Conservation (phyloP, 2,329 filamentous ascomycete species). For the Sarocladium brachiariae region DNA sequence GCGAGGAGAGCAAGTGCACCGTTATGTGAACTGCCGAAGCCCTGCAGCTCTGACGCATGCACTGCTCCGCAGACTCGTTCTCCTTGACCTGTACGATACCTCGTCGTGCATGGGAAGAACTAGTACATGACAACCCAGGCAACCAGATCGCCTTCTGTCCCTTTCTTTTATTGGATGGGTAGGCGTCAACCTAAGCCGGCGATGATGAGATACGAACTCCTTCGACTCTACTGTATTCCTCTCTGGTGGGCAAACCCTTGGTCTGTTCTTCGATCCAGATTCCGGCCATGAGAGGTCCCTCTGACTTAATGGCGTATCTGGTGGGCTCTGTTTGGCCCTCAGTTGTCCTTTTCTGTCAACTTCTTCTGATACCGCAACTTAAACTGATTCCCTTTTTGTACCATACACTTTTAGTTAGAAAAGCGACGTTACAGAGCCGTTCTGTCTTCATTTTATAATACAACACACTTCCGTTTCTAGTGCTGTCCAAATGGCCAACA, state of each 20-base stretch:
- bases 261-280: background rate
- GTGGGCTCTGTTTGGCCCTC: background rate
- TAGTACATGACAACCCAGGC: too few relatives aligned
- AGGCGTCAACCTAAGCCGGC: background rate
- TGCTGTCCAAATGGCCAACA: too few relatives aligned
- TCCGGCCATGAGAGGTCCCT: background rate
- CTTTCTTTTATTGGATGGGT: too few relatives aligned
- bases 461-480: too few relatives aligned
- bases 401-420: constrained; percentile 6
- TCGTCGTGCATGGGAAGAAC: background rate
- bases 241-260: background rate
- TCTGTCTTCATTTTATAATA: background rate
- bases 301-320: background rate
- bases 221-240: background rate
- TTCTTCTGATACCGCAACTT: background rate
- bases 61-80: background rate
- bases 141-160: too few relatives aligned
- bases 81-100: background rate
- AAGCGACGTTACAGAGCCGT: background rate
- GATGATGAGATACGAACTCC: background rate
- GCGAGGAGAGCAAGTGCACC: constrained; percentile 53
- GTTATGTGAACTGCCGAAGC: constrained; percentile 43
- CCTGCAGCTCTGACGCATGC: too few relatives aligned
- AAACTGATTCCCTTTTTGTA: background rate
- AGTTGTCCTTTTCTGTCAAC: background rate